A percentile compares a stretch with the other conserved stretches of the same genome.
Conservation (phyloP, 1,139 yeast genomes). For the Schizosaccharomyces versatilis region DNA sequence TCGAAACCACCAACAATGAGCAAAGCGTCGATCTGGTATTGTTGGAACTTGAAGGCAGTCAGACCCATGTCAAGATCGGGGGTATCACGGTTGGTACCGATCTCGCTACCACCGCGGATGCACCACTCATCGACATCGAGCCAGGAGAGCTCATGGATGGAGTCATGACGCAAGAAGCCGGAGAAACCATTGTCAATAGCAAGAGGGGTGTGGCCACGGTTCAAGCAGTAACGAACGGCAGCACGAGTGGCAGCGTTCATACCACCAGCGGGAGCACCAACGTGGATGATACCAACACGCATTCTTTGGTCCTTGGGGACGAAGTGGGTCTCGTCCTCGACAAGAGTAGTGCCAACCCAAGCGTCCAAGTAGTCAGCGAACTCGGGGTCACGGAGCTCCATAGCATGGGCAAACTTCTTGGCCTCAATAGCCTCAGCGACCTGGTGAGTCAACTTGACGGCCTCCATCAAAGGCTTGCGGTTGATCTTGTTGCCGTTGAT, state of each 20-base stretch:
- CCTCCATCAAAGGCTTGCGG: slow-evolving; percentile 66
- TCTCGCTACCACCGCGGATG: slow-evolving; percentile 77
- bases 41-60: slow-evolving; percentile 77
- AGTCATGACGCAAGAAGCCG: slow-evolving; percentile 53
- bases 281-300: slow-evolving; percentile 61
- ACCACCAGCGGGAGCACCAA: slow-evolving; percentile 96
- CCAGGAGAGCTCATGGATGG: slow-evolving; percentile 58
- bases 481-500: slow-evolving; percentile 68
- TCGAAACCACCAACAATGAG: slow-evolving; percentile 89
- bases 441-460: slow-evolving; percentile 62
- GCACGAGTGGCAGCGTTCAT: slow-evolving; percentile 85
- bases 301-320: slow-evolving; percentile 18
- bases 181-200: slow-evolving; percentile 82
- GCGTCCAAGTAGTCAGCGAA: slow-evolving; percentile 52
- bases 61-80: slow-evolving; percentile 69
- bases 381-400: slow-evolving; percentile 66
- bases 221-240: slow-evolving; percentile 72
- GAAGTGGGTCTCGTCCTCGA: slow-evolving; percentile 12
- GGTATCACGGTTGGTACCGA: slow-evolving; percentile 77
- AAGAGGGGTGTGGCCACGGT: slow-evolving; percentile 69
- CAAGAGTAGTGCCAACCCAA: slow-evolving; percentile 23
- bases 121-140: slow-evolving; percentile 78
- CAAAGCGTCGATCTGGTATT: slow-evolving; percentile 63
- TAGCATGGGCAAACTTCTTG: slow-evolving; percentile 68
- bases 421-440: slow-evolving; percentile 68